A percentile compares a stretch with the other conserved stretches of the same genome.
Conservation (phyloP, 805 yeast species). For the Saccharomycopsis vini region DNA sequence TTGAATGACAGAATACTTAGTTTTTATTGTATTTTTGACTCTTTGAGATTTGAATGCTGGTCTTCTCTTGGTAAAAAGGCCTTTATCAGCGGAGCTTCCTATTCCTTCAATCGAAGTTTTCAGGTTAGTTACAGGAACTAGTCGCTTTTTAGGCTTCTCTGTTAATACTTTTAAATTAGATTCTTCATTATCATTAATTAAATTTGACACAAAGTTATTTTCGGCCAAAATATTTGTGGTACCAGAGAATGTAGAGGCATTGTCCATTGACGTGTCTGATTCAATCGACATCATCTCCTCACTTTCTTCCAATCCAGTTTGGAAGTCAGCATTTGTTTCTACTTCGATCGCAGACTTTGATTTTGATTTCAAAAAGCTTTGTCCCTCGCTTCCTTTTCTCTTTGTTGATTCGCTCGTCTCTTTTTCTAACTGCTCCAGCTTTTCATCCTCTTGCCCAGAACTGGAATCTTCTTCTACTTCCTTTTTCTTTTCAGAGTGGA, state of each 20-base stretch:
- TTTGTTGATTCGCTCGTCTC: too few relatives aligned
- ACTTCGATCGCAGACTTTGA: too few relatives aligned
- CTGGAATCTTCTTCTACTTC: too few relatives aligned
- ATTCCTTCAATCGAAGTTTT: not conserved
- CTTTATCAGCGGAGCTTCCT: not conserved
- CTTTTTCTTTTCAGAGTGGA: too few relatives aligned
- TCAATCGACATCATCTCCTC: slow-evolving; percentile 9
- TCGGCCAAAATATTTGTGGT: not conserved
- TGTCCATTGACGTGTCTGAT: slow-evolving; percentile 16
- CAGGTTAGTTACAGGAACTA: not conserved
- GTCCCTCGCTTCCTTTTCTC: too few relatives aligned
- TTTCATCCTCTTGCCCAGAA: too few relatives aligned
- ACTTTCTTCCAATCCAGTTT: too few relatives aligned
- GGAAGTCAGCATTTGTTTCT: too few relatives aligned
- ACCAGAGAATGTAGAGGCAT: slow-evolving; percentile 12
- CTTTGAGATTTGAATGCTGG: not conserved
- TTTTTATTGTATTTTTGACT: not conserved
- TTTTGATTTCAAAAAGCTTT: too few relatives aligned
- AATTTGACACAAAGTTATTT: not conserved
- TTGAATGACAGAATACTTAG: not conserved
- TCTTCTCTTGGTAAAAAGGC: not conserved
- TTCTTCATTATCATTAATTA: not conserved
- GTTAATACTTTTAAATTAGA: not conserved
- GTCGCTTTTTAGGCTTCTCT: not conserved
- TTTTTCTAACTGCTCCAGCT: too few relatives aligned